Percentiles rank a stretch among this genome's conserved stretches.
Conservation (phyloP, 192 early-diverging fungal species). For the Coemansia sp. region DNA sequence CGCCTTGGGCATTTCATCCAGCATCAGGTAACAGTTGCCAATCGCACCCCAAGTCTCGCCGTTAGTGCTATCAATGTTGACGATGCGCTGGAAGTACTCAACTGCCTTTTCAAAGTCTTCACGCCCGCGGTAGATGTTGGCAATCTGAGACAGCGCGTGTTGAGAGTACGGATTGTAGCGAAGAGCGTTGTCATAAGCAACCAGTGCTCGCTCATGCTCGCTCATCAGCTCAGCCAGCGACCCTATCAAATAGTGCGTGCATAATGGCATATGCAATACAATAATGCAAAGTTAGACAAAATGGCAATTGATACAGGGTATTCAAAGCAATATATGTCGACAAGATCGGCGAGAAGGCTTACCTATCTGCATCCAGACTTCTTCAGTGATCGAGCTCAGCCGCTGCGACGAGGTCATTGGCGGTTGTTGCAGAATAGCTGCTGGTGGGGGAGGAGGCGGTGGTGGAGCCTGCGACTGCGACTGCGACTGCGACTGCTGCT, state of each 20-base stretch:
- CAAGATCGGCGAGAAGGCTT: slow-evolving; percentile 8
- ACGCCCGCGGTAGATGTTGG: slow-evolving; percentile 76
- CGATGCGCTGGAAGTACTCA: slow-evolving; percentile 89
- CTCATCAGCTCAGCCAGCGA: slow-evolving; percentile 67
- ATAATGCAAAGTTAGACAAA: neutral
- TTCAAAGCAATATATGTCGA: neutral
- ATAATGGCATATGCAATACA: neutral
- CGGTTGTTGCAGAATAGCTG: slow-evolving; percentile 22
- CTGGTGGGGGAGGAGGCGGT: slow-evolving; percentile 16
- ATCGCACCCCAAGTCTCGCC: slow-evolving; percentile 95
- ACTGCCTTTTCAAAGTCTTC: slow-evolving; percentile 87
- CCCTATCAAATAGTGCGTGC: slow-evolving; percentile 47
- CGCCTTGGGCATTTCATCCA: slow-evolving; percentile 92
- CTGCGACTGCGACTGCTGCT: slow-evolving; percentile 12
- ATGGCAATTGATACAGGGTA: neutral
- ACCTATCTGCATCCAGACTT: slow-evolving; percentile 54
- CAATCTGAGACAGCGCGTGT: slow-evolving; percentile 76
- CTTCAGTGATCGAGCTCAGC: slow-evolving; percentile 45
- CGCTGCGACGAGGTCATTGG: slow-evolving; percentile 38
- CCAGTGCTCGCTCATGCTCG: slow-evolving; percentile 83
- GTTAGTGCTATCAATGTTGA: slow-evolving; percentile 78
- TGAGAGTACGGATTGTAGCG: slow-evolving; percentile 94
- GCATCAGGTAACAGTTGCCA: slow-evolving; percentile 96
- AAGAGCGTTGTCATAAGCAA: slow-evolving; percentile 85
- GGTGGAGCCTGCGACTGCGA: slow-evolving; percentile 15